phyloP scores from a whole-genome alignment of 345 rosid species.

The Lagerstroemia speciosa region DNA sequence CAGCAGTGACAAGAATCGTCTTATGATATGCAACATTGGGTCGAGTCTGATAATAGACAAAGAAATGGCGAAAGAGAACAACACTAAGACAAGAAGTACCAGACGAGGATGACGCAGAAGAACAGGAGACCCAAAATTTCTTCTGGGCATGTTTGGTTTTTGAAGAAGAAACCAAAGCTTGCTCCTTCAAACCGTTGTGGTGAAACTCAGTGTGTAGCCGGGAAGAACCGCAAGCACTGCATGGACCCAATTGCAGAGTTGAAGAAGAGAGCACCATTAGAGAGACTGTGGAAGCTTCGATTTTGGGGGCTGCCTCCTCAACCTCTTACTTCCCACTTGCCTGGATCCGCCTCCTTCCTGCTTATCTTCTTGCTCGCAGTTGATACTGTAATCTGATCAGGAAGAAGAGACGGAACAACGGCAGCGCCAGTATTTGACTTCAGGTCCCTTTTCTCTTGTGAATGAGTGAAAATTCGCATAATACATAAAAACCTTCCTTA shows the following conservation, averaged over 20 bases:
- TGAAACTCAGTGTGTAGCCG: constrained; percentile 26
- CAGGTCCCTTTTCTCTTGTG: not conserved
- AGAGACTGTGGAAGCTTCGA: constrained; percentile 3
- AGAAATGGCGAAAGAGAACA: constrained; percentile 1
- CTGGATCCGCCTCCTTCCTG: not conserved
- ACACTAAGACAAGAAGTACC: constrained; percentile 7
- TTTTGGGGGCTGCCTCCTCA: constrained; percentile 9
- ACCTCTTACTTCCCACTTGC: not conserved
- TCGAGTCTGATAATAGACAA: not conserved
- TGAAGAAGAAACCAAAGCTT: constrained; percentile 23
- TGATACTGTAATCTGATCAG: not conserved
- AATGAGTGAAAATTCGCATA: too few relatives aligned
- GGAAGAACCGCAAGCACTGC: constrained; percentile 33
- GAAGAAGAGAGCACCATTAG: constrained; percentile 3
- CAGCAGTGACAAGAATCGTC: not conserved
- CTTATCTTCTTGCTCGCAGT: not conserved
- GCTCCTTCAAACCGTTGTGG: constrained; percentile 21
- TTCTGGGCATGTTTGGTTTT: constrained; percentile 15
- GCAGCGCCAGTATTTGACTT: not conserved
- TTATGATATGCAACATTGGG: not conserved
- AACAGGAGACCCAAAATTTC: constrained; percentile 32
- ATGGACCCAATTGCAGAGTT: constrained; percentile 3
- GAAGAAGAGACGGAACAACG: not conserved
- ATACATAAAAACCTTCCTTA: too few relatives aligned
- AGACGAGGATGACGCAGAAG: constrained; percentile 26